phyloP scores from a whole-genome alignment of 257 asterid species.

The Fraxinus excelsior region DNA sequence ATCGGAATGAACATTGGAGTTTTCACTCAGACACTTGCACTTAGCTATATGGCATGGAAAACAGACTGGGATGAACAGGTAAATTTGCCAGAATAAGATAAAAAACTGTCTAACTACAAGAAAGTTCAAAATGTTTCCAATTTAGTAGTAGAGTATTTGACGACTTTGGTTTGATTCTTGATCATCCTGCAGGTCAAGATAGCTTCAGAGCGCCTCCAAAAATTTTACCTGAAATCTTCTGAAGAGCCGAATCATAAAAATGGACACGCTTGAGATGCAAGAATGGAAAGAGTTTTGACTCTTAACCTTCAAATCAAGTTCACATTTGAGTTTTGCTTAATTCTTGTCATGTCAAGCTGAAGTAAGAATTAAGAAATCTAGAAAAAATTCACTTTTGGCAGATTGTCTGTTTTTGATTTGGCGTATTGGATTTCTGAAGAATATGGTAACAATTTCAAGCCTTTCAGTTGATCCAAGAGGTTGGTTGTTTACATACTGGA shows the following conservation, averaged over 20 bases:
- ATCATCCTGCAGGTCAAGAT: background rate
- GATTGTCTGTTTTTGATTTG: background rate
- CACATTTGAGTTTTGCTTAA: background rate
- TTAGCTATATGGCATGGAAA: conserved; percentile 70
- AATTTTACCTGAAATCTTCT: conserved; percentile 58
- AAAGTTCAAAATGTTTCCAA: background rate
- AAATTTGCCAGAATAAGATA: background rate
- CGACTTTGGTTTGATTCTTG: background rate
- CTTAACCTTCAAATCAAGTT: background rate
- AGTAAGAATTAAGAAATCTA: background rate
- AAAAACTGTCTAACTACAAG: background rate
- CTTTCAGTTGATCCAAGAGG: too few relatives aligned
- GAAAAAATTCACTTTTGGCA: background rate
- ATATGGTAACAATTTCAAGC: too few relatives aligned
- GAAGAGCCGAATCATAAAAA: conserved; percentile 38
- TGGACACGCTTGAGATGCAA: conserved; percentile 36
- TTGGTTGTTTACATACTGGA: too few relatives aligned
- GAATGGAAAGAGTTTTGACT: background rate
- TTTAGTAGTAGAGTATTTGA: background rate
- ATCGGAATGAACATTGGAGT: conserved; percentile 77
- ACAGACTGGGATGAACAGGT: conserved; percentile 81
- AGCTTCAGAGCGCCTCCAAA: conserved; percentile 41
- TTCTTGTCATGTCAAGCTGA: background rate
- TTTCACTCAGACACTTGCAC: conserved; percentile 57
- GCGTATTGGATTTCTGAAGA: background rate